Evolutionary conservation across 352 stramenopile species (phyloP), one percentile per base, ranked within the genome.

Genomic region (Phytophthora cryptogea): DNA sequence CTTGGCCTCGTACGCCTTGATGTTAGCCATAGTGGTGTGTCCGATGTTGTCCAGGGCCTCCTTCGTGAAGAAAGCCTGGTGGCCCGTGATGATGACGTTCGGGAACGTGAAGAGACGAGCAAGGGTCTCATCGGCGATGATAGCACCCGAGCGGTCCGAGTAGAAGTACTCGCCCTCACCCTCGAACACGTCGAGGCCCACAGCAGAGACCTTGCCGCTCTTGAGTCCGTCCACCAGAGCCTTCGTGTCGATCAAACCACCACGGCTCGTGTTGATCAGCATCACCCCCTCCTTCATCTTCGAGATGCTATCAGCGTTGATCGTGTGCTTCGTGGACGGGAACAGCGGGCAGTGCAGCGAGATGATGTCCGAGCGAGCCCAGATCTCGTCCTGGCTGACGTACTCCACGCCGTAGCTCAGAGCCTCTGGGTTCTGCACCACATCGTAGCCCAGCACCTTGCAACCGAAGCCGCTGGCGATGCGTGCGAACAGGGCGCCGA

Each of bases 181-280:
- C 49, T 91, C 83, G 51, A 90, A 97, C n/a, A 98, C 92, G 47
- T 98, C 92, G 0, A 97, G 71, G 39, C 89, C 92, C 0, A 87
- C 78, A 7, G 77, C 61, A 14, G 74, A 75, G 40, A 98, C 88
- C 47, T 94, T 88, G 42, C 83, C 72, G 10, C 70, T 74, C 63
- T 95, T 85, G 32, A 97, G 74, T 11, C 81, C 88, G 39, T 81
- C 60, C 23, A 97, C 76, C 0, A 98, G 65, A 5, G 87, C 83
- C 9, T 75, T 77, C 13, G 88, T 97, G 59, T 97, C 83, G 33
- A 97, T 84, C 6, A 97, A 64, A 13, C 83, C 88, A 46, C 92
- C 90, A 52, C 89, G 88, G 26, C 81, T 91, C 10, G 88, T 96
- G 65, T 97, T 98, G 63, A 98, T 96, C 9, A 98, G 63, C 60